phyloP scores from a whole-genome alignment of 495 filamentous ascomycete genomes.

The Hypomontagnella monticulosa region DNA sequence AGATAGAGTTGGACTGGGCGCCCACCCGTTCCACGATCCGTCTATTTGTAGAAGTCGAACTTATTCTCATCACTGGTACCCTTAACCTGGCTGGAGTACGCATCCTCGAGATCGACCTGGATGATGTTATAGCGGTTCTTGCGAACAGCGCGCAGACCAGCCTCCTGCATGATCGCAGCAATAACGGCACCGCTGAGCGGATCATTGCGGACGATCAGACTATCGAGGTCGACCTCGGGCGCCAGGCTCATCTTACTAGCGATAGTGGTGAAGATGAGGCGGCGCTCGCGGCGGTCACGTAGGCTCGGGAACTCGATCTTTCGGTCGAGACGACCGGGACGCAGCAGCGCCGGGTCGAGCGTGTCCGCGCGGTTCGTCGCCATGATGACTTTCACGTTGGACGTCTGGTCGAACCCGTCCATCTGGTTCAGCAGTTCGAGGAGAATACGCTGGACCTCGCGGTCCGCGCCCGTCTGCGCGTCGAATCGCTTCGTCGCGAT shows the following conservation, averaged over 20 bases:
- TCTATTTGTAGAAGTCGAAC: slow-evolving; percentile 74
- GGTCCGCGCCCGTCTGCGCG: slow-evolving; percentile 95
- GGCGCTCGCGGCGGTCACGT: slow-evolving; percentile 89
- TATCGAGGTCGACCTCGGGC: slow-evolving; percentile 95
- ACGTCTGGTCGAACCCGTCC: slow-evolving; percentile 98
- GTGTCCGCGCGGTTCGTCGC: slow-evolving; percentile 98
- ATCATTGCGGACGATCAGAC: slow-evolving; percentile 94
- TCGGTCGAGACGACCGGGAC: slow-evolving; percentile 92
- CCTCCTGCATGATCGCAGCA: slow-evolving; percentile 99
- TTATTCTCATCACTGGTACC: slow-evolving; percentile 80
- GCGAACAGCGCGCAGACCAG: slow-evolving; percentile 90
- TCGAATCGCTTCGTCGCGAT: slow-evolving; percentile 99
- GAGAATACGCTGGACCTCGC: slow-evolving; percentile 97
- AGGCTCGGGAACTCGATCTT: slow-evolving; percentile 98
- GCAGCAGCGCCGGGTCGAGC: slow-evolving; percentile 90
- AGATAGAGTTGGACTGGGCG: neutral
- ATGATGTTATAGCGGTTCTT: slow-evolving; percentile 99
- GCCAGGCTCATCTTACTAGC: slow-evolving; percentile 95
- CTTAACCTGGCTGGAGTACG: slow-evolving; percentile 95
- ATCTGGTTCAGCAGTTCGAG: slow-evolving; percentile 98
- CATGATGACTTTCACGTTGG: slow-evolving; percentile 99
- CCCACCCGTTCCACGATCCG: neutral
- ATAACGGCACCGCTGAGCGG: slow-evolving; percentile 95
- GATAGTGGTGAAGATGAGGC: slow-evolving; percentile 96
- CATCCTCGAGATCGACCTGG: slow-evolving; percentile 93